Base-by-base conservation (phyloP, 257 asterid genomes). In the Sherardia arvensis region DNA sequence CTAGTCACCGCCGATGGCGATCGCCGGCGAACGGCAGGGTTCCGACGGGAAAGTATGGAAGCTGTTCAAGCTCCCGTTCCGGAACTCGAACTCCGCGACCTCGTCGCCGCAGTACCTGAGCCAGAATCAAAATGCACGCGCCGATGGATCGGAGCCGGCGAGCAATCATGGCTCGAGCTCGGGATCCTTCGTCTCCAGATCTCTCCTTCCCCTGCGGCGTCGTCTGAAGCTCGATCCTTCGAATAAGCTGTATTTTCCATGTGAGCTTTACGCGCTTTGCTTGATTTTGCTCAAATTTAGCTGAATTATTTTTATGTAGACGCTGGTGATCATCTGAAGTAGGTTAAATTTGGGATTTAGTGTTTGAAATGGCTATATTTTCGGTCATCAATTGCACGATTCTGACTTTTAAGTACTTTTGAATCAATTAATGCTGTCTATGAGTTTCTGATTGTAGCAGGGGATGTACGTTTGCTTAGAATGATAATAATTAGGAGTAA, bases 171-270 rank as follows among this genome's bases (percentile, higher is more conserved):
- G 70, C 51, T 81, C 84, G 5, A 76, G 73, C 79, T 87, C 98
- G 3, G 95, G 89, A 59, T 83, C 99, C 53, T 85, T 85, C 9
- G 91, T 89, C 7, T 95, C 95, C 69, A 85, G 97, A 85, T 92
- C 97, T 82, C 60, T 92, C 57, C 85, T 92, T 58, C 97, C 87
- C 64, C 70, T 83, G 59, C 88, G 95, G 36, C 97, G 93, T 25
- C 98, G 95, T 69, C 72, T 92, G 91, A 91, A 88, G 77, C 98
- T 91, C 61, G 97, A 92, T 81, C 98, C 97, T 22, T 76, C 98
- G 3, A 80, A 74, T 67, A 86, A 85, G 84, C 95, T 92, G 57
- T 89, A 79, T 69, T 92, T 92, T 67, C 97, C 97, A 32, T 82
- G 98, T 92, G 59, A 58, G 8, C 79, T 53, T 81, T 29, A 6